phyloP scores from a whole-genome alignment of 768 basidiomycete genomes.

The Flagelloscypha sp. region DNA sequence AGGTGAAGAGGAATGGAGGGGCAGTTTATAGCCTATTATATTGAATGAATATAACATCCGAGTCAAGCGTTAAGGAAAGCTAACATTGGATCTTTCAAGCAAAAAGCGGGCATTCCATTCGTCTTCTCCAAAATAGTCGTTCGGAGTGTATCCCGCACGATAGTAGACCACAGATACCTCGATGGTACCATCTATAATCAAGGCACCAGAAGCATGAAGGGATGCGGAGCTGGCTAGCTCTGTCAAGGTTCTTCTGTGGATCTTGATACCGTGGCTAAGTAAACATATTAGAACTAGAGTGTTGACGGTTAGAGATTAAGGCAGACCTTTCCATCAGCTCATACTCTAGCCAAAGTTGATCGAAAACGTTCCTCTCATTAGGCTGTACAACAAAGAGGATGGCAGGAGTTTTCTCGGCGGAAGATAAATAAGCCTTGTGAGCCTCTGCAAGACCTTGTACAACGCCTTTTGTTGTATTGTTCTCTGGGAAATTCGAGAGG shows the following conservation, averaged over 20 bases:
- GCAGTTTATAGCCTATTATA: conserved; percentile 94
- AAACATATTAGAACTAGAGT: not conserved
- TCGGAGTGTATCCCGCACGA: conserved; percentile 81
- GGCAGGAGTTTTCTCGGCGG: conserved; percentile 25
- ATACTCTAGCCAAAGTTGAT: conserved; percentile 85
- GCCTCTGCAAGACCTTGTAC: conserved; percentile 72
- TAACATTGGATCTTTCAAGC: conserved; percentile 71
- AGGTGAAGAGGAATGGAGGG: conserved; percentile 86
- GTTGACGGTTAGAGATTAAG: not conserved
- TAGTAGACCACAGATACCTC: conserved; percentile 90
- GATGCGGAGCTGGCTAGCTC: conserved; percentile 54
- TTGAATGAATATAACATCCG: no score
- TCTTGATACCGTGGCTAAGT: conserved; percentile 62
- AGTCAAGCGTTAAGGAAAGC: no score
- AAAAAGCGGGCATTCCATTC: conserved; percentile 70
- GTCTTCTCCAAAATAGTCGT: conserved; percentile 58
- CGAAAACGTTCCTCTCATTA: conserved; percentile 89
- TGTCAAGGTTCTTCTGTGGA: conserved; percentile 68
- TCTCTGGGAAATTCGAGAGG: conserved; percentile 57
- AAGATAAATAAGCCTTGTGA: conserved; percentile 54
- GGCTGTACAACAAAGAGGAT: conserved; percentile 88
- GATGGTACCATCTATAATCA: conserved; percentile 24
- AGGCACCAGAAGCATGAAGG: conserved; percentile 36
- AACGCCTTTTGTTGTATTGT: conserved; percentile 62
- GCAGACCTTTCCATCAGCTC: conserved; percentile 70